phyloP scores from a whole-genome alignment of 108 stramenopile genomes.

The Aurantiochytrium sp. region DNA sequence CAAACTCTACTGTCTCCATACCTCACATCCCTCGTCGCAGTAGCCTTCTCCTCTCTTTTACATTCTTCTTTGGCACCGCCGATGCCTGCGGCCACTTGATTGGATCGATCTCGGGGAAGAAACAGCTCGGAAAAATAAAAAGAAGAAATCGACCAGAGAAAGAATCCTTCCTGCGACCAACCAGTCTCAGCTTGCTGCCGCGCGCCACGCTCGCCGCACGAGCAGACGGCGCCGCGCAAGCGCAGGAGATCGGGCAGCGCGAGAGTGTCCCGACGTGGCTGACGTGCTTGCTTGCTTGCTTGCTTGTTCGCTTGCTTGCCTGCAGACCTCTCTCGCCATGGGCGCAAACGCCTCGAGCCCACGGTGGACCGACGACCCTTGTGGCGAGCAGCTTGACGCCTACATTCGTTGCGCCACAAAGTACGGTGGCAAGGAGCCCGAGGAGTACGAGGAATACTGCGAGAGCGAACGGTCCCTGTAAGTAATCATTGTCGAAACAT shows the following conservation, averaged over 20 bases:
- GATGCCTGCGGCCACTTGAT: not conserved
- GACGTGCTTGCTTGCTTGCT: too few species aligned
- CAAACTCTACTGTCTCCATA: too few species aligned
- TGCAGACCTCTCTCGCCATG: not conserved
- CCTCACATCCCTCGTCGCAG: too few species aligned
- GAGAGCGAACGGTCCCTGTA: not conserved
- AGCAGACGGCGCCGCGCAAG: too few species aligned
- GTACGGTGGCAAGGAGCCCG: not conserved
- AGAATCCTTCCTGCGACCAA: not conserved
- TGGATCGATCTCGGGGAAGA: not conserved
- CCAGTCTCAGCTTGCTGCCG: too few species aligned
- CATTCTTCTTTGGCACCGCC: too few species aligned
- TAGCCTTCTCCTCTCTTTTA: too few species aligned
- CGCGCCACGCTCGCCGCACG: too few species aligned
- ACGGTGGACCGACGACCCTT: not conserved
- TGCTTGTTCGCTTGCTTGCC: too few species aligned
- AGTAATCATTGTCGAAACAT: too few species aligned
- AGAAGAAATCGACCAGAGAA: not conserved
- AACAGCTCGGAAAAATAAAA: not conserved
- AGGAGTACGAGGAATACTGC: slow-evolving; percentile 13
- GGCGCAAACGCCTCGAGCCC: not conserved
- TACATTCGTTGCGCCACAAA: not conserved
- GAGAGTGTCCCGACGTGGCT: too few species aligned
- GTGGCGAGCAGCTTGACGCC: not conserved
- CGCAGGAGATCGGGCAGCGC: too few species aligned